These are phyloP conservation scores for Colletotrichum neosansevieriae DNA, from an alignment of 2,329 filamentous ascomycete species.

Conservation along the genomic window DNA sequence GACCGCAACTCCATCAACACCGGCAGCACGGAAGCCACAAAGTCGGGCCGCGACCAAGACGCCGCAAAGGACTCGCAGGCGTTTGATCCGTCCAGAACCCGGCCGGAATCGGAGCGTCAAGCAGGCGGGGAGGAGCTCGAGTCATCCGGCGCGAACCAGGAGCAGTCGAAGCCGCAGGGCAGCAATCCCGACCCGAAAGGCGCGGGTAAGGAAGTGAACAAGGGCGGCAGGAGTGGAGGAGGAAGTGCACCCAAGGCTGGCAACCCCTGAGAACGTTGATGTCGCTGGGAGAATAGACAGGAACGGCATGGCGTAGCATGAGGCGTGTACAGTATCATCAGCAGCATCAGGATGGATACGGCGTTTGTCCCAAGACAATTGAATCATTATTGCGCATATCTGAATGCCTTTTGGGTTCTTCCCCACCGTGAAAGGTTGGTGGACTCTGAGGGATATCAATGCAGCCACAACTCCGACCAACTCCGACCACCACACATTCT, in stretches of 20 bases:
- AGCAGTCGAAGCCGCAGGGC: constrained; percentile 54
- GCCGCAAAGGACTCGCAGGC: constrained; percentile 68
- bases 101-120: constrained; percentile 70
- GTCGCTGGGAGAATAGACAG: neutral
- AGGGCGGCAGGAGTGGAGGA: constrained; percentile 50
- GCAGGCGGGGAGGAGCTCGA: constrained; percentile 54
- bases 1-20: constrained; percentile 75
- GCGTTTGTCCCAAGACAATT: neutral
- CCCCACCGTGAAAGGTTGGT: constrained; percentile 9
- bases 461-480: constrained; percentile 26
- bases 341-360: constrained; percentile 12
- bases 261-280: constrained; percentile 9
- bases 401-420: neutral
- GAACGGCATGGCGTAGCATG: neutral
- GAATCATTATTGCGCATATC: constrained; percentile 13
- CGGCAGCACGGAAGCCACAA: constrained; percentile 73
- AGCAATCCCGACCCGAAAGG: constrained; percentile 51
- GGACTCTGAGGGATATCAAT: constrained; percentile 27
- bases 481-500: neutral
- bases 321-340: neutral
- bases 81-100: constrained; percentile 76
- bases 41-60: constrained; percentile 74
- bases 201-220: constrained; percentile 50
- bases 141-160: constrained; percentile 59
- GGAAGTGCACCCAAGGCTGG: constrained; percentile 50